Conservation (phyloP, 2,329 filamentous ascomycete genomes). For the Curvularia verruculosa region DNA sequence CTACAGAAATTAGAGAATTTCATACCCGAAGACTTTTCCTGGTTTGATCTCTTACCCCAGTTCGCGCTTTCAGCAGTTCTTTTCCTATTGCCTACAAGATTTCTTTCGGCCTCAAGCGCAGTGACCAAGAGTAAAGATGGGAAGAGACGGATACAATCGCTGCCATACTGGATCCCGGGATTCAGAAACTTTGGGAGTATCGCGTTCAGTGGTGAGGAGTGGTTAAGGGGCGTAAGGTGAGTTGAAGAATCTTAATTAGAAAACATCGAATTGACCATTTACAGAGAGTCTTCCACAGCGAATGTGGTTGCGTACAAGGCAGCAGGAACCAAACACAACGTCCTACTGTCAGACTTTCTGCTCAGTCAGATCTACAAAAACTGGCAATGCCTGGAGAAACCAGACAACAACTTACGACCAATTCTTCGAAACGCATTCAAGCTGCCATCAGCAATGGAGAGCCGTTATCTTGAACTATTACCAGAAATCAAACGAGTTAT, state of each 20-base stretch:
- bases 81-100: conserved; percentile 38
- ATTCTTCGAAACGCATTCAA: conserved; percentile 39
- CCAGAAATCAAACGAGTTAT: conserved; percentile 41
- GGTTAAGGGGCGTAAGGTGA: conserved; percentile 54
- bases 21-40: conserved; percentile 33
- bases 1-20: conserved; percentile 24
- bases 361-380: conserved; percentile 41
- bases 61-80: conserved; percentile 37
- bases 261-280: conserved; percentile 13
- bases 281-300: conserved; percentile 46
- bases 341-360: conserved; percentile 58
- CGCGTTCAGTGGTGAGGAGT: conserved; percentile 52
- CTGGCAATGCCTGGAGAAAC: conserved; percentile 24
- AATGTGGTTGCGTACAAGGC: conserved; percentile 58
- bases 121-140: conserved; percentile 30
- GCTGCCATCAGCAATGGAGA: conserved; percentile 30
- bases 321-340: conserved; percentile 57
- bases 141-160: conserved; percentile 52
- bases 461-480: conserved; percentile 28
- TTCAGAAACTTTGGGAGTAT: conserved; percentile 62
- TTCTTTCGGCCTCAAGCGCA: conserved; percentile 32
- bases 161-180: conserved; percentile 66
- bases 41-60: conserved; percentile 40
- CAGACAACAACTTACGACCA: conserved; percentile 27
- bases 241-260: neutral